Percentiles rank a stretch among this genome's conserved stretches.
phyloP scores from a whole-genome alignment of 2,329 filamentous ascomycete species.

The Zasmidium angulare region DNA sequence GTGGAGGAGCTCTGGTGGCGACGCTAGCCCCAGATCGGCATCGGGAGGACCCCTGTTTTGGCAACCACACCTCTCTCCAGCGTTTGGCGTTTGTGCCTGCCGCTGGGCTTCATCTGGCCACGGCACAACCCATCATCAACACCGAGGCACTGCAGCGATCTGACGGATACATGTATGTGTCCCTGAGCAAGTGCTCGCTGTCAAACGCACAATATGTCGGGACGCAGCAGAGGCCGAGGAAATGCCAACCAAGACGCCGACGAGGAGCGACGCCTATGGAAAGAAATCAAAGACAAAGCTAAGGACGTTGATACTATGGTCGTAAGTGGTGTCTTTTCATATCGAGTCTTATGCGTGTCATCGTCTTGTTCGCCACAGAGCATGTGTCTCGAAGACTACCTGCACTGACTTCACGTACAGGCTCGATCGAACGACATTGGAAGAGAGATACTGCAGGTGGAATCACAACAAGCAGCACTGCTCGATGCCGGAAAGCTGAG shows the following conservation, averaged over 20 bases:
- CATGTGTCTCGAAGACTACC: too few species aligned
- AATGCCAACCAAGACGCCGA: conserved; percentile 51
- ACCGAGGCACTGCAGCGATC: too few species aligned
- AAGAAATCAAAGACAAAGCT: conserved; percentile 46
- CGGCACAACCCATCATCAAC: too few species aligned
- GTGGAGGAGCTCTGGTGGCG: neutral
- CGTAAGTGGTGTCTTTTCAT: conserved; percentile 43
- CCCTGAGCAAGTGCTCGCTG: too few species aligned
- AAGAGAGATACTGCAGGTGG: conserved; percentile 37
- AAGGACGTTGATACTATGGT: conserved; percentile 48
- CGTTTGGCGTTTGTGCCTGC: too few species aligned
- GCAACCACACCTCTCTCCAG: neutral
- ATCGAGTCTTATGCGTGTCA: too few species aligned
- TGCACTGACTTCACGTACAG: conserved; percentile 8
- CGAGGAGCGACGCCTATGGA: conserved; percentile 52
- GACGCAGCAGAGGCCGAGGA: conserved; percentile 44
- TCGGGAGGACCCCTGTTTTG: neutral
- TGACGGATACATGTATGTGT: too few species aligned
- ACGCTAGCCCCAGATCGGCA: neutral
- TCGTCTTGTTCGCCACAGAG: too few species aligned
- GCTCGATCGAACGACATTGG: conserved; percentile 36
- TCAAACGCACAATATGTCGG: conserved; percentile 39
- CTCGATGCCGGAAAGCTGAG: conserved; percentile 31
- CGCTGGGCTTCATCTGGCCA: too few species aligned
- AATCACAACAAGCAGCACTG: conserved; percentile 35